phyloP scores from a whole-genome alignment of 345 rosid species.

The Moricandia arvensis region DNA sequence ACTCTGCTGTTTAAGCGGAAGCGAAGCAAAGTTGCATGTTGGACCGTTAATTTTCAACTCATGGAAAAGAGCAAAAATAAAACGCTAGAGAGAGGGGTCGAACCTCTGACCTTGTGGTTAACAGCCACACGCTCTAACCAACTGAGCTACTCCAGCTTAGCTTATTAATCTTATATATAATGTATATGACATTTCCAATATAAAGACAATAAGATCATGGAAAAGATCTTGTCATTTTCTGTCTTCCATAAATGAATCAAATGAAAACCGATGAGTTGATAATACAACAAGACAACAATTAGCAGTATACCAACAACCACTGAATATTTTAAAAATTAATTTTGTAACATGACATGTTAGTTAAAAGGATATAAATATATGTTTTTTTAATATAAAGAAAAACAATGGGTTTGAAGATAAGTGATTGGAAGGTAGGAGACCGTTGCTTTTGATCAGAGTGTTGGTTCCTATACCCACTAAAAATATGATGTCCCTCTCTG shows the following conservation, averaged over 20 bases:
- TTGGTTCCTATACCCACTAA: not conserved
- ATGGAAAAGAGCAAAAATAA: not conserved
- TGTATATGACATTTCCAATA: no score
- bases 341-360: constrained; percentile 22
- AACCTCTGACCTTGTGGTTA: constrained; percentile 98
- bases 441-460: constrained; percentile 14
- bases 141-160: constrained; percentile 83
- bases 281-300: constrained; percentile 22
- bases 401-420: constrained; percentile 35
- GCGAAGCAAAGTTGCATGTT: no score
- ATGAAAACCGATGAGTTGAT: not conserved
- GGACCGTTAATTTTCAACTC: no score
- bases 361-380: no score
- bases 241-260: not conserved
- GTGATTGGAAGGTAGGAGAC: constrained; percentile 40
- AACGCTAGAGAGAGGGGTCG: constrained; percentile 73
- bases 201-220: not conserved
- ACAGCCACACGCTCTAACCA: constrained; percentile 96
- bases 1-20: no score
- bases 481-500: no score
- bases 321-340: constrained; percentile 4
- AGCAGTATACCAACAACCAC: constrained; percentile 27
- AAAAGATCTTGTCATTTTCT: not conserved
- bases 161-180: no score
- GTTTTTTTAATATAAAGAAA: not conserved